Percentiles rank a stretch among this genome's conserved stretches.
Evolutionary conservation across 2,329 filamentous ascomycete genomes (phyloP).

Genomic region (Neonectria magnoliae): DNA sequence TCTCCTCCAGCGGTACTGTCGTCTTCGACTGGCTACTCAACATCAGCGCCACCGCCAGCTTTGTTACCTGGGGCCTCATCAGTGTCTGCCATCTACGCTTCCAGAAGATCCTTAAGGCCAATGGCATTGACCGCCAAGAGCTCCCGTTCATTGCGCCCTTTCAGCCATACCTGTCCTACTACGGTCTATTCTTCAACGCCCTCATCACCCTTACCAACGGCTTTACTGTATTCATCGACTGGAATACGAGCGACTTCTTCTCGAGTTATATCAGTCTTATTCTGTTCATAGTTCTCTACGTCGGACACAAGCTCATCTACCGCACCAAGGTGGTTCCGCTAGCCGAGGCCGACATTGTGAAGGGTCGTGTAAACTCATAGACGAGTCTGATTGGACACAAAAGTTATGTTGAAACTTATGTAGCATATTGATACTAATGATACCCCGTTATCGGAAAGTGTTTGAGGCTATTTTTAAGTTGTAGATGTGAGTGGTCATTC

Average conservation of each 20-base stretch:
- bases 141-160: constrained; percentile 70
- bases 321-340: constrained; percentile 52
- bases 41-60: constrained; percentile 73
- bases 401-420: constrained; percentile 26
- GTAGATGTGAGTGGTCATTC: neutral
- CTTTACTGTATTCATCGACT: constrained; percentile 74
- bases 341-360: constrained; percentile 49
- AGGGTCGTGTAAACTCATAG: constrained; percentile 35
- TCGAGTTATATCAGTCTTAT: constrained; percentile 72
- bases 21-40: constrained; percentile 81
- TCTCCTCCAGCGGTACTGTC: constrained; percentile 64
- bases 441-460: constrained; percentile 31
- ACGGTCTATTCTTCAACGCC: constrained; percentile 72
- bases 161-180: constrained; percentile 72
- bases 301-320: constrained; percentile 67
- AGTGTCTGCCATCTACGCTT: constrained; percentile 72
- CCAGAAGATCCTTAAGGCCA: constrained; percentile 66
- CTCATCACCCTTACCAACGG: constrained; percentile 75
- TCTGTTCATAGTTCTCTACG: constrained; percentile 67
- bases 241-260: constrained; percentile 70
- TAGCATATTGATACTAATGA: constrained; percentile 38
- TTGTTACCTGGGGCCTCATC: constrained; percentile 77
- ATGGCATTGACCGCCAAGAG: constrained; percentile 64
- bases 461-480: neutral
- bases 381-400: constrained; percentile 14